These are phyloP conservation scores for Leccinum huronense DNA, from an alignment of 1,284 basidiomycete genomes.

Conservation along the genomic window DNA sequence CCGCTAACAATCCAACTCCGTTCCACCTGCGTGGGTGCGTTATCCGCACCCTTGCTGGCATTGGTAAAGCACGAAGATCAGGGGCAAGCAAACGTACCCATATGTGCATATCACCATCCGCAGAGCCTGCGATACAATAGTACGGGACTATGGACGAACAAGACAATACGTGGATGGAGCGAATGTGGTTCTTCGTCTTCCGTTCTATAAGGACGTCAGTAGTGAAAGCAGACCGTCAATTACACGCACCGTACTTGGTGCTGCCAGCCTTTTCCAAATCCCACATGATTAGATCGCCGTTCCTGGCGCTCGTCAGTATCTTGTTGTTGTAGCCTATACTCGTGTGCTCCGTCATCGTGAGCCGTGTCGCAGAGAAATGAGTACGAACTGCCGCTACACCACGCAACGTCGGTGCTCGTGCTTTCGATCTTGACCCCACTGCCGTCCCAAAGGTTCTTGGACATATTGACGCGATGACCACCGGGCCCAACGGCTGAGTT, in stretches of 20 bases:
- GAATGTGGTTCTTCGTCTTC: constrained; percentile 69
- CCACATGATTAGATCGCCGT: constrained; percentile 85
- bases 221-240: constrained; percentile 8
- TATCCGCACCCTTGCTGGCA: constrained; percentile 21
- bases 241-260: constrained; percentile 65
- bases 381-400: constrained; percentile 72
- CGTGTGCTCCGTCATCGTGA: constrained; percentile 1
- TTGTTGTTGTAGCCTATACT: constrained; percentile 69
- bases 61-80: constrained; percentile 3
- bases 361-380: not conserved
- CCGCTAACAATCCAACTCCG: constrained; percentile 80
- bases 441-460: constrained; percentile 70
- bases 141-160: constrained; percentile 61
- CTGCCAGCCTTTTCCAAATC: constrained; percentile 69
- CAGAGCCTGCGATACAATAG: constrained; percentile 79
- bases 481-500: constrained; percentile 55
- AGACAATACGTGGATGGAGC: constrained; percentile 73
- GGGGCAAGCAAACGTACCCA: constrained; percentile 57
- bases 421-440: constrained; percentile 74
- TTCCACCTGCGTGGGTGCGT: constrained; percentile 24
- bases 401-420: constrained; percentile 75
- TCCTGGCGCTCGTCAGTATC: constrained; percentile 78
- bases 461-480: constrained; percentile 62
- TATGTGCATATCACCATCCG: constrained; percentile 78
- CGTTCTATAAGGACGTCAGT: constrained; percentile 49